Evolutionary conservation across 1,139 yeast species (phyloP), one percentile per base, ranked within the genome.

Genomic region (Geotrichum macrosporum): DNA sequence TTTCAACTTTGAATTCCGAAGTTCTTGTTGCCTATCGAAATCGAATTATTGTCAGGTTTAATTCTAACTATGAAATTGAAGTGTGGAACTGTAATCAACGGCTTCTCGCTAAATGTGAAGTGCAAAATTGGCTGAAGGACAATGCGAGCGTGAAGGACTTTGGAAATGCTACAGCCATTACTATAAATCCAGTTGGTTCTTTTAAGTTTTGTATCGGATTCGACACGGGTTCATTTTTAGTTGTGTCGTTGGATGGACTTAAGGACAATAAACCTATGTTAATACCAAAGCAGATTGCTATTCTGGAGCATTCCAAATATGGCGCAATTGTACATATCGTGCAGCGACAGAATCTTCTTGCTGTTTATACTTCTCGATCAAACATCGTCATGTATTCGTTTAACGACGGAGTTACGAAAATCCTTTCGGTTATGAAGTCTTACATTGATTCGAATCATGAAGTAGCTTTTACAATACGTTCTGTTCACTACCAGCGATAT

Each of bases 391-490:
- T 48, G 2, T 48, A 41, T 19, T 37, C 44, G n/a, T 45, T 48
- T 35, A 39, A 43, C 4, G 37, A 46, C 30, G 51, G 48, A 9
- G 42, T 37, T 18, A 45, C 51, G 3, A 46, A 39, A 16, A 48
- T 47, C 1, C 35, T 45, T 9, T 48, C 48, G 8, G 49, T 48
- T 2, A 30, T 48, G 29, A 45, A 45, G 31, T 36, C 48, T 2
- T 45, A 48, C 33, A 41, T 48, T 22, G 49, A 45, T 31, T 38
- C 51, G n/a, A 45, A n/a, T 18, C 42, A 41, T 5, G 44, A 46
- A 10, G 47, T 45, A n/a, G 44, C 51, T 15, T 45, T 48, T 20
- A 40, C 47, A 4, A 32, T 48, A 18, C 36, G 51, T 26, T 40
- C 49, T 4, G 37, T 45, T 13, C 42, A 41, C 22, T 38, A 41